These are phyloP conservation scores for Xylariaceae sp. DNA, from an alignment of 2,329 filamentous ascomycete species.

Conservation along the genomic window DNA sequence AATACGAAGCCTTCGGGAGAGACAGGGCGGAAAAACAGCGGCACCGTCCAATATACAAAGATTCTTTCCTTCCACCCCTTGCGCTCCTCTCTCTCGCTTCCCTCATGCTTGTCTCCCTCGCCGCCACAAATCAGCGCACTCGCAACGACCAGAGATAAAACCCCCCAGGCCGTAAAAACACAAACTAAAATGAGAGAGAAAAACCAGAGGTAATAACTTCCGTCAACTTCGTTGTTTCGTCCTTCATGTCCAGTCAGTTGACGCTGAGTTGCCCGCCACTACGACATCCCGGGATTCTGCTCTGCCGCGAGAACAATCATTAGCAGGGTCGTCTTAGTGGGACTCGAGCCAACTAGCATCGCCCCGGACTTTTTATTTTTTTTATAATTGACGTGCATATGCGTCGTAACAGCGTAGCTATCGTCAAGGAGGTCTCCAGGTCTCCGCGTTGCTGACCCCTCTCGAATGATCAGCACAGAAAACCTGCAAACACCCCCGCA, in stretches of 20 bases:
- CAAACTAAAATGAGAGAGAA: neutral
- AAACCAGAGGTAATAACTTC: slow-evolving; percentile 10
- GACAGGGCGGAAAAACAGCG: slow-evolving; percentile 1
- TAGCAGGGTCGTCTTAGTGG: slow-evolving; percentile 25
- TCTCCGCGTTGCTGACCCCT: slow-evolving; percentile 15
- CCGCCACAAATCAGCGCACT: slow-evolving; percentile 1
- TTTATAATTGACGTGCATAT: slow-evolving; percentile 33
- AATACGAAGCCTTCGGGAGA: slow-evolving; percentile 3
- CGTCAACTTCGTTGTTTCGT: slow-evolving; percentile 31
- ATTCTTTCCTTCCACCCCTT: neutral
- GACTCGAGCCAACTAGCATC: slow-evolving; percentile 22
- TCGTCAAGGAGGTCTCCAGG: slow-evolving; percentile 32
- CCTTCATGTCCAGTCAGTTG: slow-evolving; percentile 29
- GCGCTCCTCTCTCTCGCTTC: neutral
- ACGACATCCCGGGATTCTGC: slow-evolving; percentile 24
- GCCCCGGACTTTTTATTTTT: slow-evolving; percentile 31
- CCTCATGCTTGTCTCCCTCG: neutral
- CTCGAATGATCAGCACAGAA: slow-evolving; percentile 20
- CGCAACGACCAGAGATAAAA: slow-evolving; percentile 4
- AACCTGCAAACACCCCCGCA: slow-evolving; percentile 27
- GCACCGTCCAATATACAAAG: slow-evolving; percentile 17
- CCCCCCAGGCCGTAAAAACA: slow-evolving; percentile 2
- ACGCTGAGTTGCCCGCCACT: slow-evolving; percentile 21
- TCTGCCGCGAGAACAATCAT: slow-evolving; percentile 23
- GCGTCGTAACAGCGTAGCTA: slow-evolving; percentile 37